Conservation (phyloP, 2,329 filamentous ascomycete genomes). For the Nakataea oryzae region DNA sequence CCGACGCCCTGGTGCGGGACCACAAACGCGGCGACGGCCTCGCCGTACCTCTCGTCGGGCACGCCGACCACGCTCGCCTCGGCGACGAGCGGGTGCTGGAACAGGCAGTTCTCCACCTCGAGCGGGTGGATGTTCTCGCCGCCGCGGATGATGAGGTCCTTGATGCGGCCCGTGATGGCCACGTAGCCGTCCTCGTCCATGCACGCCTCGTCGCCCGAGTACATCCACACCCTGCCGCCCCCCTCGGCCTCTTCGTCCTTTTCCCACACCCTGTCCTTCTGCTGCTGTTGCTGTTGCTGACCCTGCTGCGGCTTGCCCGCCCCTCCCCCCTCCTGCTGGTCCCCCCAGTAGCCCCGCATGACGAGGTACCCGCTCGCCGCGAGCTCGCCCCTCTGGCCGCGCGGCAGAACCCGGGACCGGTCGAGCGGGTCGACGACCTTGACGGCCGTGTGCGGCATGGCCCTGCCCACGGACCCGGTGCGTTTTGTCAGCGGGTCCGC, state of each 20-base stretch:
- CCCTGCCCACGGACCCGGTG: slow-evolving; percentile 65
- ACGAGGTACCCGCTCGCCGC: slow-evolving; percentile 76
- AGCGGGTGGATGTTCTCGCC: slow-evolving; percentile 95
- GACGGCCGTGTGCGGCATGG: slow-evolving; percentile 68
- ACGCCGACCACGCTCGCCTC: slow-evolving; percentile 80
- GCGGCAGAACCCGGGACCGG: slow-evolving; percentile 43
- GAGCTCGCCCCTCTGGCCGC: slow-evolving; percentile 67
- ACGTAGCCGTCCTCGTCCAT: slow-evolving; percentile 82
- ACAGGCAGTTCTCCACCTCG: slow-evolving; percentile 82
- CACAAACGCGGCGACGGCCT: slow-evolving; percentile 78
- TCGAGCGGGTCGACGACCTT: slow-evolving; percentile 68
- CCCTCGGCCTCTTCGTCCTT: not conserved
- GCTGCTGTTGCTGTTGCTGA: no score
- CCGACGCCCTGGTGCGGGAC: slow-evolving; percentile 35
- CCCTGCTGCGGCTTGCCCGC: slow-evolving; percentile 2
- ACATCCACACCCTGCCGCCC: slow-evolving; percentile 62
- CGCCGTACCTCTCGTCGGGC: slow-evolving; percentile 72
- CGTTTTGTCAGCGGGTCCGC: slow-evolving; percentile 63
- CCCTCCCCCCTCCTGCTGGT: slow-evolving; percentile 4
- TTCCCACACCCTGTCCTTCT: slow-evolving; percentile 1
- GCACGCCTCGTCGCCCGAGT: slow-evolving; percentile 80
- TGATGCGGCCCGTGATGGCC: slow-evolving; percentile 81
- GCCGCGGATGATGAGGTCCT: slow-evolving; percentile 89
- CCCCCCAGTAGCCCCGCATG: slow-evolving; percentile 83
- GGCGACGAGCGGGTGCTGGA: slow-evolving; percentile 57